Evolutionary conservation across 2,329 filamentous ascomycete genomes (phyloP), one percentile per base, ranked within the genome.

Genomic region (Alternaria dauci): DNA sequence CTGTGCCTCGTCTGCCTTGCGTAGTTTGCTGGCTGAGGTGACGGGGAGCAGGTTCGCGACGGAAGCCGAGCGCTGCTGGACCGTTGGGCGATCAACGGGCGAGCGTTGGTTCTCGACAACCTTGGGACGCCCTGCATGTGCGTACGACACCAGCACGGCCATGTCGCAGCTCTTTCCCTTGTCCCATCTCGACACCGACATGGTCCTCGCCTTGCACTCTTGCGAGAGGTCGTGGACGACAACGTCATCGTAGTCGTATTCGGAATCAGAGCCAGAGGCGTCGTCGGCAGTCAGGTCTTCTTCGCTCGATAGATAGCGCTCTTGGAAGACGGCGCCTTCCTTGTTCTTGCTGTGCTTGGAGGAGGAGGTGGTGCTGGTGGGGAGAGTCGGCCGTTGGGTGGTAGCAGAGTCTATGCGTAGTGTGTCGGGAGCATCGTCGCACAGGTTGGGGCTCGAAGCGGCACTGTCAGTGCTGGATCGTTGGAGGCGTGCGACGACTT

Each of bases 301-400:
- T 52, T 79, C 77, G 52, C 75, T 78, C 6, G 76, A 78, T 39
- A 79, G 71, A 59, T 79, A 79, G 20, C 75, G 71, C 42, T 79
- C 71, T 54, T 79, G 76, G 60, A 78, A 69, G 51, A 69, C 60
- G 44, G 69, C 53, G 55, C 61, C 61, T 20, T 76, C 70, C 54
- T 72, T 71, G 20, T 67, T 62, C 53, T 66, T 41, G 7, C 58
- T 38, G 25, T 23, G 2, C 20, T 23, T 23, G 20, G 20, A 23
- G 20, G 20, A 23, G 20, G 20, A 23, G 20, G 65, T 71, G 20
- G 67, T 62, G 55, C 66, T 36, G 4, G 58, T 39, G 25, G 63
- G 18, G 20, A 9, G 58, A 9, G 5, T 58, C 11, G 55, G 26
- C 1, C 43, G 44, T 30, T 71, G 62, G 16, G 67, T 64, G 52